Conservation (phyloP, 2,329 filamentous ascomycete genomes). For the Sclerotinia nivalis region DNA sequence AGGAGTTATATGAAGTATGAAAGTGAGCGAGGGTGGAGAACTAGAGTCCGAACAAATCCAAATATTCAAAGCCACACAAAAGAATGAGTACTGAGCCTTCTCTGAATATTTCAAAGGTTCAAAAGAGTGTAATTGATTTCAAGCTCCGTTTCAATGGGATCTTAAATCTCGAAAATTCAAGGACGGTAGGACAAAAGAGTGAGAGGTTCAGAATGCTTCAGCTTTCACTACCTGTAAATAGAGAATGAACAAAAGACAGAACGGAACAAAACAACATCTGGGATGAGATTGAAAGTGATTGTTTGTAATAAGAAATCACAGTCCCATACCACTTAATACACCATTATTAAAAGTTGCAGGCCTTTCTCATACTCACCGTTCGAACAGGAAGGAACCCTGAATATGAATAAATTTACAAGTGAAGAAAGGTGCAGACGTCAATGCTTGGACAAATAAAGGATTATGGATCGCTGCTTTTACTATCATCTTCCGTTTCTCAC, state of each 20-base stretch:
- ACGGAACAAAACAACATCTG: neutral
- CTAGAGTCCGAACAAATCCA: neutral
- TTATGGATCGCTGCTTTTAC: too few species aligned
- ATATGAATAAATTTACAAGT: slow-evolving; percentile 5
- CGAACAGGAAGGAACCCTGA: slow-evolving; percentile 15
- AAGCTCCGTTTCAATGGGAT: neutral
- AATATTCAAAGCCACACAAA: neutral
- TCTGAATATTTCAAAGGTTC: neutral
- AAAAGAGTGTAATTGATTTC: neutral
- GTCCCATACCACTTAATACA: neutral
- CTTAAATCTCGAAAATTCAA: neutral
- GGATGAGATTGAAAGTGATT: neutral
- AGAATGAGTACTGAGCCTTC: neutral
- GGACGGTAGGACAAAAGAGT: neutral
- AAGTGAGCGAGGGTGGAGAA: neutral
- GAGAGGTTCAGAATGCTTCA: neutral
- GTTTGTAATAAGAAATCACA: neutral
- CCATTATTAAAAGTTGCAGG: neutral
- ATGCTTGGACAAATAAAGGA: too few species aligned
- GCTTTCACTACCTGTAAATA: neutral
- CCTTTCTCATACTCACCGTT: neutral
- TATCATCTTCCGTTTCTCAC: neutral
- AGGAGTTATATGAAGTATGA: neutral
- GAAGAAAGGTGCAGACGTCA: neutral
- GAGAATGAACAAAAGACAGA: neutral